A percentile compares a stretch with the other conserved stretches of the same genome.
These are phyloP conservation scores for Staphylotrichum tortipilum DNA, from an alignment of 495 filamentous ascomycete genomes.

Conservation along the genomic window DNA sequence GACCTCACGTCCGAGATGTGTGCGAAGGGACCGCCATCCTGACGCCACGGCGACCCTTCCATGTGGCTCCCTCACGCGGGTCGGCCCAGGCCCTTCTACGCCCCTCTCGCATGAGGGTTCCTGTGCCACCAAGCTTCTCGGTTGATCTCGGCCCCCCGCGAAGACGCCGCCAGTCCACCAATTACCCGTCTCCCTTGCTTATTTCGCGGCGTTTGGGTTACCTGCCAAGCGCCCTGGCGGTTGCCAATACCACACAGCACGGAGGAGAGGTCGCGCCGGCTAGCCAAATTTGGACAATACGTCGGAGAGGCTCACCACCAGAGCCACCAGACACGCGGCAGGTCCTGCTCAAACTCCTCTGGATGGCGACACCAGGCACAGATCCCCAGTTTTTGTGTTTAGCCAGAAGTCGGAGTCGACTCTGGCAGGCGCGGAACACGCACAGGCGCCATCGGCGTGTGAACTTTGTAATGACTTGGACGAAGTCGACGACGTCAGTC, in stretches of 20 bases:
- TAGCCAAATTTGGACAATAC: neutral
- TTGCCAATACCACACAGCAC: neutral
- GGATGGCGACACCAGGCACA: too few relatives aligned
- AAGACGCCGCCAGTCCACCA: neutral
- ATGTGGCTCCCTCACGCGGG: too few relatives aligned
- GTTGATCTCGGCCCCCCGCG: neutral
- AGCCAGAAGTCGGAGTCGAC: constrained; percentile 3
- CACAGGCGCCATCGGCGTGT: too few relatives aligned
- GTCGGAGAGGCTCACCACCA: neutral
- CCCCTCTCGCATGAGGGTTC: too few relatives aligned
- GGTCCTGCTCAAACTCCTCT: too few relatives aligned
- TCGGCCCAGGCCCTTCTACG: neutral
- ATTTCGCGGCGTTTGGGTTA: neutral
- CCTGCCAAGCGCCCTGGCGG: neutral
- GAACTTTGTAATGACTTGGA: neutral
- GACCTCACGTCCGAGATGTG: too few relatives aligned
- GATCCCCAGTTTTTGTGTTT: constrained; percentile 1
- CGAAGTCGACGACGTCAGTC: neutral
- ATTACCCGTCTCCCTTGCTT: neutral
- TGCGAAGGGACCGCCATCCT: too few relatives aligned
- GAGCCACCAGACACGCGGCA: neutral
- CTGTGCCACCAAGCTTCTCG: too few relatives aligned
- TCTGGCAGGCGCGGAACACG: neutral
- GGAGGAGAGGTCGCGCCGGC: neutral
- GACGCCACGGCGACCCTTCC: too few relatives aligned